phyloP scores from a whole-genome alignment of 805 yeast genomes.

The Monosporozyma siamensis region DNA sequence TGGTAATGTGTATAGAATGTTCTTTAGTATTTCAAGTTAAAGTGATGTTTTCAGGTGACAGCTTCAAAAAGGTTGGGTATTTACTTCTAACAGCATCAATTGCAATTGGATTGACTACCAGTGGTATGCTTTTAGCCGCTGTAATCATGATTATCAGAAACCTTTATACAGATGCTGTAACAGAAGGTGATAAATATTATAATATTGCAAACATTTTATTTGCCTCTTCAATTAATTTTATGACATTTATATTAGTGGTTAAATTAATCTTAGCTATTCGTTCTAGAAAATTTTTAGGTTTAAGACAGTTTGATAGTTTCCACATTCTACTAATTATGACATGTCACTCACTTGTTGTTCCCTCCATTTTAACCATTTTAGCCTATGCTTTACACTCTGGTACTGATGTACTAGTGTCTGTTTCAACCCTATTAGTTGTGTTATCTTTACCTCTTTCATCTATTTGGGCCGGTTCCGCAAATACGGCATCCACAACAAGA shows the following conservation, averaged over 20 bases:
- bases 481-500: constrained; percentile 38
- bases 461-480: constrained; percentile 76
- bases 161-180: constrained; percentile 21
- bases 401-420: constrained; percentile 37
- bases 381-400: constrained; percentile 36
- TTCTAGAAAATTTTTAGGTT: constrained; percentile 66
- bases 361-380: constrained; percentile 57
- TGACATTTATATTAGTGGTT: constrained; percentile 48
- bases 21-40: constrained; percentile 65
- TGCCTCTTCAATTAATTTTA: constrained; percentile 55
- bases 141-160: constrained; percentile 38
- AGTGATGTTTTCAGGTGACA: constrained; percentile 57
- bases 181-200: constrained; percentile 33
- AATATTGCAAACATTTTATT: constrained; percentile 55
- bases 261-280: constrained; percentile 63
- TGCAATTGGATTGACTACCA: constrained; percentile 43
- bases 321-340: constrained; percentile 77
- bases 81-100: constrained; percentile 33
- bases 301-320: constrained; percentile 72
- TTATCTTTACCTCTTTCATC: constrained; percentile 74
- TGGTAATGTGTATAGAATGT: constrained; percentile 51
- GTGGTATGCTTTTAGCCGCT: constrained; percentile 49
- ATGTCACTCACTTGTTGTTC: constrained; percentile 71
- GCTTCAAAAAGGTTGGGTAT: constrained; percentile 35
- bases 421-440: constrained; percentile 55